Conservation (phyloP, 2,329 filamentous ascomycete species). For the Geosmithia morbida region DNA sequence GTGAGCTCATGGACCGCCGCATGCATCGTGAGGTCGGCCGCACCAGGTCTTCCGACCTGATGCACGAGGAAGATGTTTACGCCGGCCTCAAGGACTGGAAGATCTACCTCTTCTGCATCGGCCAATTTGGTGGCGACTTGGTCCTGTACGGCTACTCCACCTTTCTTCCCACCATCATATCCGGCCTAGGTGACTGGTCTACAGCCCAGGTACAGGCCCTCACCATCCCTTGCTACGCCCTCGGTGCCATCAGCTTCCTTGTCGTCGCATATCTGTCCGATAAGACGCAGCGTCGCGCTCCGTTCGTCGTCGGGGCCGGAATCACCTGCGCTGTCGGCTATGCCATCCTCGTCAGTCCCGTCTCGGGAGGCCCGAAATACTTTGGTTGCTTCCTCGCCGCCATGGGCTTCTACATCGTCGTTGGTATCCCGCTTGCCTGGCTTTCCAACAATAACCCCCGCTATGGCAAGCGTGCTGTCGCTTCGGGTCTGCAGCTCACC, state of each 20-base stretch:
- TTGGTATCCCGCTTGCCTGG: slow-evolving; percentile 21
- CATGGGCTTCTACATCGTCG: slow-evolving; percentile 39
- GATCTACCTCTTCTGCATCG: slow-evolving; percentile 45
- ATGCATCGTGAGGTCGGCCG: slow-evolving; percentile 14
- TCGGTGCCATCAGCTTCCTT: slow-evolving; percentile 47
- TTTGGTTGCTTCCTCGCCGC: slow-evolving; percentile 49
- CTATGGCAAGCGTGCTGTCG: slow-evolving; percentile 50
- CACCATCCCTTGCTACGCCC: slow-evolving; percentile 50
- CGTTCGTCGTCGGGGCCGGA: slow-evolving; percentile 37
- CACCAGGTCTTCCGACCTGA: slow-evolving; percentile 11
- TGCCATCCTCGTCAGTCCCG: slow-evolving; percentile 40
- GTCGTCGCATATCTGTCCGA: slow-evolving; percentile 43
- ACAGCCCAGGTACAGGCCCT: slow-evolving; percentile 39
- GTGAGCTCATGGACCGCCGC: slow-evolving; percentile 16
- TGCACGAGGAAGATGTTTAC: slow-evolving; percentile 38
- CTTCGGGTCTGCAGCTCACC: slow-evolving; percentile 45
- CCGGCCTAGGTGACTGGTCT: slow-evolving; percentile 34
- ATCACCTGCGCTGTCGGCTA: slow-evolving; percentile 39
- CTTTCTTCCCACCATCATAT: slow-evolving; percentile 53
- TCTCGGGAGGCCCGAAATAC: slow-evolving; percentile 40
- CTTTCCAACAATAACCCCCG: slow-evolving; percentile 43
- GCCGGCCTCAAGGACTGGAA: slow-evolving; percentile 47
- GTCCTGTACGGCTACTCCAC: slow-evolving; percentile 50
- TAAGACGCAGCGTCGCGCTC: slow-evolving; percentile 36
- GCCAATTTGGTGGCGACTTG: slow-evolving; percentile 46